Percentiles rank a stretch among this genome's conserved stretches.
These are phyloP conservation scores for Trifolium subterraneum DNA, from an alignment of 306 rosid species.

Conservation along the genomic window DNA sequence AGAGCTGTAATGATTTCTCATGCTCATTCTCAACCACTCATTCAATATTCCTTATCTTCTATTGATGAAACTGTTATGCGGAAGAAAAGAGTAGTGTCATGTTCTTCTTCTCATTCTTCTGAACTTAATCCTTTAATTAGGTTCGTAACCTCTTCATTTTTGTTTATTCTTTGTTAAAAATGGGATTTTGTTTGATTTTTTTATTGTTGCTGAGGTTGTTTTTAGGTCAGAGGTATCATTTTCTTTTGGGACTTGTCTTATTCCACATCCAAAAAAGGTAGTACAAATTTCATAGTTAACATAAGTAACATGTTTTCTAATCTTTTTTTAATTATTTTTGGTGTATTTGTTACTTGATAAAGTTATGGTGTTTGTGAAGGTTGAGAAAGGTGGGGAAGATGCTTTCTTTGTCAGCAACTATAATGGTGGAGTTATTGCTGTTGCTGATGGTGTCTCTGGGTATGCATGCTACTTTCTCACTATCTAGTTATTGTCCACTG, in stretches of 20 bases:
- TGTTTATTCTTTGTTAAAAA: not conserved
- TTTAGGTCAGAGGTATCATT: conserved; percentile 75
- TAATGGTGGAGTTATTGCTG: conserved; percentile 81
- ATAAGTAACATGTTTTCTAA: conserved; percentile 14
- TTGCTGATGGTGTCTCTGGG: conserved; percentile 99
- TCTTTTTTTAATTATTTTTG: not conserved
- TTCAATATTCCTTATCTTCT: conserved; percentile 47
- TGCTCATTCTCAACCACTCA: conserved; percentile 50
- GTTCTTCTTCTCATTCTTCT: conserved; percentile 52
- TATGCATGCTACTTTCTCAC: conserved; percentile 53
- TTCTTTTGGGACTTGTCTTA: conserved; percentile 75
- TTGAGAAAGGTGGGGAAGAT: conserved; percentile 93
- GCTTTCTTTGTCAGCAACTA: conserved; percentile 79
- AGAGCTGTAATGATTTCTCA: conserved; percentile 62
- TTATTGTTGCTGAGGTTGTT: conserved; percentile 21
- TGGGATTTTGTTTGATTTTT: conserved; percentile 29
- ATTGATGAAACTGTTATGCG: conserved; percentile 46
- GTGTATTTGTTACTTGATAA: conserved; percentile 5
- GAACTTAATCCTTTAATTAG: conserved; percentile 57
- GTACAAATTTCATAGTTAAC: not conserved
- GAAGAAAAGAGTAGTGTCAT: conserved; percentile 51
- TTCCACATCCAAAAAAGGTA: conserved; percentile 97
- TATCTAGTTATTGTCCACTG: not conserved
- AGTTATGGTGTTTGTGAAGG: conserved; percentile 57
- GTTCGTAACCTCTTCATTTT: conserved; percentile 46